phyloP scores from a whole-genome alignment of 73 alveolate genomes.

The Paramecium octaurelia region DNA sequence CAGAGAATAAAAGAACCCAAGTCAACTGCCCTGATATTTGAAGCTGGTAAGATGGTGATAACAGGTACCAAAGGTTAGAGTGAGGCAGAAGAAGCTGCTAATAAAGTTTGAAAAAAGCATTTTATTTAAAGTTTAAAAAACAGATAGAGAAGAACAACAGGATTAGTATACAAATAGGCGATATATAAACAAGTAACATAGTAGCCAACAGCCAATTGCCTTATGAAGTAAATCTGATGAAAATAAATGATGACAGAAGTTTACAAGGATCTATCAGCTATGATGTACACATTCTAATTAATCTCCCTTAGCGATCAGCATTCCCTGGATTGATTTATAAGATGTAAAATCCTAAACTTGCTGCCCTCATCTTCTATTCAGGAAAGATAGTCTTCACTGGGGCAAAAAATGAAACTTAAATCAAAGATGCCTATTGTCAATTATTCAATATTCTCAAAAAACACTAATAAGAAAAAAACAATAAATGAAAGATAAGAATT shows the following conservation, averaged over 20 bases:
- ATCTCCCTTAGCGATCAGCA: slow-evolving; percentile 54
- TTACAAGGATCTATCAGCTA: slow-evolving; percentile 36
- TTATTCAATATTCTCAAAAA: slow-evolving; percentile 36
- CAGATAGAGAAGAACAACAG: slow-evolving; percentile 30
- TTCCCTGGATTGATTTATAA: slow-evolving; percentile 88
- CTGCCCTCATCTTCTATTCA: slow-evolving; percentile 76
- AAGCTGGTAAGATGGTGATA: slow-evolving; percentile 56
- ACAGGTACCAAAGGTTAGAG: slow-evolving; percentile 52
- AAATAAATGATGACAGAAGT: neutral
- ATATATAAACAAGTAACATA: slow-evolving; percentile 7
- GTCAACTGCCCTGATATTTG: slow-evolving; percentile 60
- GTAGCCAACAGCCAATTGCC: slow-evolving; percentile 50
- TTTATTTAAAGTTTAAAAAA: slow-evolving; percentile 27
- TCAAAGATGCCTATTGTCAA: slow-evolving; percentile 69
- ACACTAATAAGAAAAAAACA: neutral
- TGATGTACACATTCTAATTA: neutral
- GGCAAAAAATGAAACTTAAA: slow-evolving; percentile 79
- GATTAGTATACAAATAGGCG: neutral
- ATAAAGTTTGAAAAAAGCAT: slow-evolving; percentile 34
- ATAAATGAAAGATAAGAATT: neutral
- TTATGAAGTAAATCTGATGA: slow-evolving; percentile 20
- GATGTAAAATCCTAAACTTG: slow-evolving; percentile 81
- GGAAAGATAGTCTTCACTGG: slow-evolving; percentile 91
- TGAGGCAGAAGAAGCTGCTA: slow-evolving; percentile 47
- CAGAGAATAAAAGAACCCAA: slow-evolving; percentile 51